Base-by-base conservation (phyloP, 441 rosid genomes). In the Gossypium schwendimanii region DNA sequence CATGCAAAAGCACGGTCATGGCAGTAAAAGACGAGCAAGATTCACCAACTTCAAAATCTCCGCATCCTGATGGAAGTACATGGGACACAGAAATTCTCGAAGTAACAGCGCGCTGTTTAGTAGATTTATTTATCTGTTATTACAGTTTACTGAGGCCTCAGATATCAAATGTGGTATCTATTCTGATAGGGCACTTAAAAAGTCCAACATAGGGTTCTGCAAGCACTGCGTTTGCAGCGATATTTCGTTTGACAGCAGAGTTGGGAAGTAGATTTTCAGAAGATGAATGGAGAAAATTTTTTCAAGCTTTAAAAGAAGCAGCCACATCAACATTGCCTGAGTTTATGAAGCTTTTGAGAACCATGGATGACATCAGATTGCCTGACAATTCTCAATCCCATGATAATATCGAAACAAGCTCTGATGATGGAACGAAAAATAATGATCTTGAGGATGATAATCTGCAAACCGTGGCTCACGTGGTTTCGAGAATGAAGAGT, bases 41-140 rank as follows among this genome's bases (percentile, higher is more conserved):
- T 62, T 83, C 84, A 28, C 76, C 80, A 69, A 75, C 82, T 78
- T 70, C 79, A 15, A 79, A 72, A 76, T 80, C 87, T 78, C 75
- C 87, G 23, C 88, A 71, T 72, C 71, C 71, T 15, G 90, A 85
- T 72, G 91, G 80, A 80, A 80, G 77, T 73, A 70, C 84, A 44
- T 90, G 95, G 98, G 98, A 93, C 81, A 68, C 92, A 82, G 95
- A 93, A 79, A 93, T 92, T 74, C 83, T 89, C 49, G 81, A 92
- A 14, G 78, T 85, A 72, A 98, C 95, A 23, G 81, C 87, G 24
- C 85, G 86, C 76, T 85, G 88, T 85, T 85, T 95, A 26, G 91
- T 93, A 58, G 95, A 95, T 76, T 75, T 95, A 66, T 87, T 87
- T 84, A 83, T 87, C 70, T 76, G 84, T 26, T 89, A 80, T 81